phyloP scores from a whole-genome alignment of 1,284 basidiomycete genomes.

The Takashimella tepidaria region DNA sequence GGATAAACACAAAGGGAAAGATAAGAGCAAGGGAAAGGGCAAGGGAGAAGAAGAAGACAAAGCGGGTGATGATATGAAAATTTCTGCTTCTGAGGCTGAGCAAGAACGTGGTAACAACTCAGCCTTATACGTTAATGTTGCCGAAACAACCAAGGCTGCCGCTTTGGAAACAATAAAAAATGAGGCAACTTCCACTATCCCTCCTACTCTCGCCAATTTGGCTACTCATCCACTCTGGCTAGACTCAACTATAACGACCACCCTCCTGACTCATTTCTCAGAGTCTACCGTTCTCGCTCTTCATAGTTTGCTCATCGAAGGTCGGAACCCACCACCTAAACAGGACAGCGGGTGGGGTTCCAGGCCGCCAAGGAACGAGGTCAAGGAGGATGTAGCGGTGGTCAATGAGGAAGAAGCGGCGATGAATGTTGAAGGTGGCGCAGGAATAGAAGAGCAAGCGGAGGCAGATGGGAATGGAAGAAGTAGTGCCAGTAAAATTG shows the following conservation, averaged over 20 bases:
- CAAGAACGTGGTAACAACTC: too few relatives aligned
- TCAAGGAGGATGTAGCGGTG: constrained; percentile 48
- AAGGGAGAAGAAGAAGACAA: constrained; percentile 6
- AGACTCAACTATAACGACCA: constrained; percentile 55
- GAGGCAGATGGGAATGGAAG: constrained; percentile 14
- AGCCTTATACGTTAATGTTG: not conserved
- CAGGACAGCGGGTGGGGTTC: constrained; percentile 50
- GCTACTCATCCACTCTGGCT: constrained; percentile 57
- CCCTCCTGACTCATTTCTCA: constrained; percentile 60
- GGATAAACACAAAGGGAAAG: constrained; percentile 4
- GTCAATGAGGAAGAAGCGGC: constrained; percentile 29
- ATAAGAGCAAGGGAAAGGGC: constrained; percentile 1
- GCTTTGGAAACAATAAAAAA: constrained; percentile 13
- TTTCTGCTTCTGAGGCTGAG: constrained; percentile 11
- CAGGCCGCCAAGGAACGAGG: constrained; percentile 11
- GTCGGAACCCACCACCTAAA: constrained; percentile 62
- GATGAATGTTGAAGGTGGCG: constrained; percentile 28
- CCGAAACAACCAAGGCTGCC: constrained; percentile 6
- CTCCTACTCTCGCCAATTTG: constrained; percentile 14
- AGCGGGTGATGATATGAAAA: not conserved
- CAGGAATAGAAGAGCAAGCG: constrained; percentile 20
- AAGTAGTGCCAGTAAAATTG: not conserved
- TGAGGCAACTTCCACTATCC: constrained; percentile 7
- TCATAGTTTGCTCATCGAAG: constrained; percentile 69
- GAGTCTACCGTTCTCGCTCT: constrained; percentile 59